These are phyloP conservation scores for Pseudogymnoascus pannorum DNA, from an alignment of 2,329 filamentous ascomycete species.

Conservation along the genomic window DNA sequence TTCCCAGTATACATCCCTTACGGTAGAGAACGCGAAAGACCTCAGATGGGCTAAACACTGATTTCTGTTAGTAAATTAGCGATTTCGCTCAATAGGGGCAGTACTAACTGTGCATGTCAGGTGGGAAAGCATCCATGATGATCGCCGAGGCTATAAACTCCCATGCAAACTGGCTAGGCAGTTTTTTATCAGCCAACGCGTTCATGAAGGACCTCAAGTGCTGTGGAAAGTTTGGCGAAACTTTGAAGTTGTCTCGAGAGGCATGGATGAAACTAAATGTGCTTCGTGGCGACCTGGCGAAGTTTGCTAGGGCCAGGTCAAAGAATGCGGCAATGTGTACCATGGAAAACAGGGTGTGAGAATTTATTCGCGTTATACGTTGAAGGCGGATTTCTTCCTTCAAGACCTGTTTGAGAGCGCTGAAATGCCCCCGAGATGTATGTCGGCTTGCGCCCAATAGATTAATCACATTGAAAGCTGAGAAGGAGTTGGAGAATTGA, in stretches of 20 bases:
- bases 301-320: conserved; percentile 12
- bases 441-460: conserved; percentile 7
- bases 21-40: conserved; percentile 15
- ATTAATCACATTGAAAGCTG: conserved; percentile 16
- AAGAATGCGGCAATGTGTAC: conserved; percentile 17
- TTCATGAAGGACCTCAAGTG: conserved; percentile 14
- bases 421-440: too few species aligned
- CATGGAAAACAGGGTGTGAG: conserved; percentile 16
- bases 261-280: conserved; percentile 18
- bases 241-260: conserved; percentile 12
- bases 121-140: conserved; percentile 20
- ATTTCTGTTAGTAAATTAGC: conserved; percentile 2
- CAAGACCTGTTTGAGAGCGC: too few species aligned
- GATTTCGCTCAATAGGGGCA: neutral
- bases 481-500: conserved; percentile 15
- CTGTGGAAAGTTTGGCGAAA: conserved; percentile 13
- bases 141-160: conserved; percentile 19
- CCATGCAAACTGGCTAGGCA: conserved; percentile 14
- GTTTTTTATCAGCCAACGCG: conserved; percentile 12
- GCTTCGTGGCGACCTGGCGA: conserved; percentile 8
- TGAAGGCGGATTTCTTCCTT: too few species aligned
- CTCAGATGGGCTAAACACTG: conserved; percentile 15
- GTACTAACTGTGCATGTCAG: conserved; percentile 20
- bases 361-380: conserved; percentile 13
- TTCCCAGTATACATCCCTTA: conserved; percentile 11